These are phyloP conservation scores for Taphrina flavorubra DNA, from an alignment of 1,139 yeast species.

Conservation along the genomic window DNA sequence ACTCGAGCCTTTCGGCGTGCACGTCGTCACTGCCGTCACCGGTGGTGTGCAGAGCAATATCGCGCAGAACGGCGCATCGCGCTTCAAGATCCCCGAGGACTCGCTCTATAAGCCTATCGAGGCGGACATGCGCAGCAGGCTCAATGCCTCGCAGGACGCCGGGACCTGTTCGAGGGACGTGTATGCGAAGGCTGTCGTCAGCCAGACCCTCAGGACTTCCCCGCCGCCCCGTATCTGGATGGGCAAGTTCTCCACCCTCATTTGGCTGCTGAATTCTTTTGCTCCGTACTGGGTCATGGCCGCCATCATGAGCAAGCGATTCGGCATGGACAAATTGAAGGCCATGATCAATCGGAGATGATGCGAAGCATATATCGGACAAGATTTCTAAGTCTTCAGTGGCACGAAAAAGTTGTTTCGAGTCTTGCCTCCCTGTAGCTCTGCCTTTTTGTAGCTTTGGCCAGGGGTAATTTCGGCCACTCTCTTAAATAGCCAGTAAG, in stretches of 20 bases:
- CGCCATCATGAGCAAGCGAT: constrained; percentile 26
- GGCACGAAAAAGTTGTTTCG: constrained; percentile 41
- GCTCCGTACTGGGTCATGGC: constrained; percentile 39
- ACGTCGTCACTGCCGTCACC: constrained; percentile 71
- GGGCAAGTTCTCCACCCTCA: constrained; percentile 32
- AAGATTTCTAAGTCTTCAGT: constrained; percentile 12
- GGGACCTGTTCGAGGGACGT: constrained; percentile 27
- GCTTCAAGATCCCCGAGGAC: constrained; percentile 26
- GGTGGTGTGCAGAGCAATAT: constrained; percentile 71
- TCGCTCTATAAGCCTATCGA: constrained; percentile 27
- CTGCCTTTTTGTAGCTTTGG: constrained; percentile 37
- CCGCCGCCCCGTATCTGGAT: constrained; percentile 36
- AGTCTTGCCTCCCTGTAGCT: constrained; percentile 35
- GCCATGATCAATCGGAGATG: constrained; percentile 19
- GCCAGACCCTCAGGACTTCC: constrained; percentile 3
- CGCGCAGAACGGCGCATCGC: constrained; percentile 54
- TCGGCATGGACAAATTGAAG: constrained; percentile 27
- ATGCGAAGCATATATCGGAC: not conserved
- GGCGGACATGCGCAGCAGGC: constrained; percentile 16
- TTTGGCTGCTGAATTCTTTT: constrained; percentile 28
- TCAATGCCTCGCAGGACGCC: constrained; percentile 30
- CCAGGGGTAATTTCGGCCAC: constrained; percentile 11
- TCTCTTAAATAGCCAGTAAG: constrained; percentile 72
- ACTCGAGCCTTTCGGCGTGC: constrained; percentile 73
- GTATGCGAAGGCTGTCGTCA: constrained; percentile 34